phyloP scores from a whole-genome alignment of 495 filamentous ascomycete species.

The Podospora anserina region DNA sequence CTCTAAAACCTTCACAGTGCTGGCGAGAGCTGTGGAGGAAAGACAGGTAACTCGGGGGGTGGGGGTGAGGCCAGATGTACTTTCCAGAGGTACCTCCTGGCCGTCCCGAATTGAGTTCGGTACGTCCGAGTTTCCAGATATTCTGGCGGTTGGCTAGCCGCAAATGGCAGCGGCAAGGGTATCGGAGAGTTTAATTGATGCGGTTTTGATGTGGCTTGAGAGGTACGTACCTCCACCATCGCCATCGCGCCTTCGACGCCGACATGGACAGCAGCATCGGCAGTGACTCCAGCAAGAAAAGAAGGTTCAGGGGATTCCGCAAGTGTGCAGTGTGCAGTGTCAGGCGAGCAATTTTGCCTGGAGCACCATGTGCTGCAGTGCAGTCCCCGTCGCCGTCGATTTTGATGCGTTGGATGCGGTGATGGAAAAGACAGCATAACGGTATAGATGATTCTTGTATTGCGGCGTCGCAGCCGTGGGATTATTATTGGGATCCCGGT shows the following conservation, averaged over 20 bases:
- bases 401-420: neutral
- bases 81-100: neutral
- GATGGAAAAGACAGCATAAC: slow-evolving; percentile 7
- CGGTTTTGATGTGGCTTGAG: neutral
- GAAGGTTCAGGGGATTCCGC: neutral
- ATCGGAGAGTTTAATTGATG: neutral
- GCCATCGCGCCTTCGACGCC: no score
- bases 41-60: neutral
- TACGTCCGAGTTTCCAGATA: neutral
- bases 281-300: neutral
- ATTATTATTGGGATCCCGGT: slow-evolving; percentile 5
- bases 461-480: neutral
- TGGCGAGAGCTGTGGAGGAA: neutral
- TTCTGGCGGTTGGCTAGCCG: neutral
- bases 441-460: slow-evolving; percentile 11
- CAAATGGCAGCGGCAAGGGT: neutral
- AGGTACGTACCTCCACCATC: neutral
- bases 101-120: neutral
- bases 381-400: neutral
- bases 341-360: neutral
- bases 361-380: neutral
- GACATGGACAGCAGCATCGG: neutral
- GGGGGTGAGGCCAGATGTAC: neutral
- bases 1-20: neutral
- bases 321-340: neutral